These are phyloP conservation scores for Austroboletus niveus DNA, from an alignment of 1,284 basidiomycete species.

Conservation along the genomic window DNA sequence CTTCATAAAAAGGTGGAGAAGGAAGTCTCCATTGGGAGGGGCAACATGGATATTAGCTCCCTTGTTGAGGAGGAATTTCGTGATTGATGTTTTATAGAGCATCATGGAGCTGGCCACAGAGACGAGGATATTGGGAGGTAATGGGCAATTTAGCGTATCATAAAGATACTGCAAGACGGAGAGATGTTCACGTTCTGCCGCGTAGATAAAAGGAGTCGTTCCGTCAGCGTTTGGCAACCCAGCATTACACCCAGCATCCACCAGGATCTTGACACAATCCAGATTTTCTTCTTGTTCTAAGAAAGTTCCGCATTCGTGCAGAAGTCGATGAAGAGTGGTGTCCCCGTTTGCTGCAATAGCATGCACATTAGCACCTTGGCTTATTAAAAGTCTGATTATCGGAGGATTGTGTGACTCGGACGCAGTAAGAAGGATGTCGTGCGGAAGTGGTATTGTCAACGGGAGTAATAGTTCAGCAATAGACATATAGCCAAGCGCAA, in stretches of 20 bases:
- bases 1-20: constrained; percentile 1
- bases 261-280: background rate
- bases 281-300: background rate
- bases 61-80: constrained; percentile 7
- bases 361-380: background rate
- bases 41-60: background rate
- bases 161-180: background rate
- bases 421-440: constrained; percentile 4
- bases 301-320: background rate
- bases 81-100: background rate
- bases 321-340: constrained; percentile 2
- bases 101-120: background rate
- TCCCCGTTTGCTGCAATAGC: background rate
- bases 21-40: background rate
- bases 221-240: background rate
- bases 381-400: background rate
- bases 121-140: constrained; percentile 2
- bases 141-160: background rate
- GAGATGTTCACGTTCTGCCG: background rate
- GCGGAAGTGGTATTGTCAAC: background rate
- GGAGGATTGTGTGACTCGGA: background rate
- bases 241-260: constrained; percentile 2
- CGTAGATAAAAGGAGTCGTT: background rate
- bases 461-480: constrained; percentile 1
- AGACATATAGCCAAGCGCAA: background rate